A percentile compares a stretch with the other conserved stretches of the same genome.
These are phyloP conservation scores for Aaosphaeria arxii DNA, from an alignment of 2,329 filamentous ascomycete genomes.

Conservation along the genomic window DNA sequence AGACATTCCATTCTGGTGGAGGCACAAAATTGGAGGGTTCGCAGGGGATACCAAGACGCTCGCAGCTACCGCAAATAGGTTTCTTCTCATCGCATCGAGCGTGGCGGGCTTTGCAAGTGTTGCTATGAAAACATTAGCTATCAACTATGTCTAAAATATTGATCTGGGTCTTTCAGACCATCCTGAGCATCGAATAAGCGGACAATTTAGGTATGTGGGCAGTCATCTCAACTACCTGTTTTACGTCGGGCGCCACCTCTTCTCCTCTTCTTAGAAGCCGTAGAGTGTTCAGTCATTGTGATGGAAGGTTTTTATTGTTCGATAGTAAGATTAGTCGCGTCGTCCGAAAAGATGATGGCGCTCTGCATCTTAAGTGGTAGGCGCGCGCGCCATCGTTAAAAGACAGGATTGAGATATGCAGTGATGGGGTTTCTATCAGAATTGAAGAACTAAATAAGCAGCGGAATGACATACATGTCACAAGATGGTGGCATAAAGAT, in stretches of 20 bases:
- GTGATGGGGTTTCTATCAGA: too few species aligned
- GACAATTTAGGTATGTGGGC: neutral
- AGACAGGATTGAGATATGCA: too few species aligned
- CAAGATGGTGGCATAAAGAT: too few species aligned
- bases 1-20: constrained; percentile 11
- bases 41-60: constrained; percentile 25
- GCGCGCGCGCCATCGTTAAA: too few species aligned
- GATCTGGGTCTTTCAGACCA: constrained; percentile 7
- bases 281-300: constrained; percentile 3
- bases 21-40: constrained; percentile 19
- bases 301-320: neutral
- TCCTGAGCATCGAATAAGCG: constrained; percentile 5
- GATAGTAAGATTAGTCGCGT: too few species aligned
- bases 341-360: too few species aligned
- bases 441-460: too few species aligned
- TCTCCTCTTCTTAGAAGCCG: constrained; percentile 18
- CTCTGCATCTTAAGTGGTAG: too few species aligned
- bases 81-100: constrained; percentile 33
- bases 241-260: constrained; percentile 23
- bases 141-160: neutral
- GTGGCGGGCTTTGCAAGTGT: constrained; percentile 33
- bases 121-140: constrained; percentile 11
- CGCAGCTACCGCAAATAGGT: constrained; percentile 31
- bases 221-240: constrained; percentile 16
- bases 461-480: too few species aligned